Conservation (phyloP, 2,329 filamentous ascomycete species). For the Aureobasidium sp. region DNA sequence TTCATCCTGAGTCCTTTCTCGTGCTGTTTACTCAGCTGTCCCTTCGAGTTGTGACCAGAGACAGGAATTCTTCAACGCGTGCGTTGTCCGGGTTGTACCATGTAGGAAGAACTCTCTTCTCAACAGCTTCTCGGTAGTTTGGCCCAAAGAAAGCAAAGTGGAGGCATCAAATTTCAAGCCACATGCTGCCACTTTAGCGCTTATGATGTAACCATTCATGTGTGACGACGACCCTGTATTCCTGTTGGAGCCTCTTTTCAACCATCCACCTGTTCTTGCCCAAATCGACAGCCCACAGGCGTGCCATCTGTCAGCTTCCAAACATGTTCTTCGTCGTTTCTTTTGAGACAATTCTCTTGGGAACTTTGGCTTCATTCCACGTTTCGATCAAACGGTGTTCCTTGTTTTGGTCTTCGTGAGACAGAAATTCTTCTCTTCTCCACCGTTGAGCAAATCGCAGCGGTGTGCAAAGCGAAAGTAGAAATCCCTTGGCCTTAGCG, state of each 20-base stretch:
- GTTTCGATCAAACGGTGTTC: not conserved
- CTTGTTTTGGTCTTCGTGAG: not conserved
- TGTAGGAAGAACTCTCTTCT: not conserved
- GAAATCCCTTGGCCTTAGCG: not conserved
- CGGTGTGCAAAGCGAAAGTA: slow-evolving; percentile 2
- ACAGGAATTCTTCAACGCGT: not conserved
- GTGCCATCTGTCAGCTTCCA: not conserved
- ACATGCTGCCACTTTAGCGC: slow-evolving; percentile 1
- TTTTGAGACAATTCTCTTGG: not conserved
- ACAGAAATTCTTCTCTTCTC: not conserved
- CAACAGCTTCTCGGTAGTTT: not conserved
- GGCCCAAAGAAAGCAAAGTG: not conserved
- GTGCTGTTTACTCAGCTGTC: not conserved
- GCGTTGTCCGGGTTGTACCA: not conserved
- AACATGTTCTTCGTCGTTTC: not conserved
- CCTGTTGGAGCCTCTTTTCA: not conserved
- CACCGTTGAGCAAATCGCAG: slow-evolving; percentile 1
- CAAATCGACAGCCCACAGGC: not conserved
- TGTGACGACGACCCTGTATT: not conserved
- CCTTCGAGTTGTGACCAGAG: not conserved
- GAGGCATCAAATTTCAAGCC: not conserved
- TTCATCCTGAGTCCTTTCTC: not conserved
- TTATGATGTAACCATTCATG: not conserved
- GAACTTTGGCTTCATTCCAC: not conserved
- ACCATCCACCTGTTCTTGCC: not conserved